These are phyloP conservation scores for Chrysochromulina tobinii DNA, from an alignment of 78 protist species.

Conservation along the genomic window DNA sequence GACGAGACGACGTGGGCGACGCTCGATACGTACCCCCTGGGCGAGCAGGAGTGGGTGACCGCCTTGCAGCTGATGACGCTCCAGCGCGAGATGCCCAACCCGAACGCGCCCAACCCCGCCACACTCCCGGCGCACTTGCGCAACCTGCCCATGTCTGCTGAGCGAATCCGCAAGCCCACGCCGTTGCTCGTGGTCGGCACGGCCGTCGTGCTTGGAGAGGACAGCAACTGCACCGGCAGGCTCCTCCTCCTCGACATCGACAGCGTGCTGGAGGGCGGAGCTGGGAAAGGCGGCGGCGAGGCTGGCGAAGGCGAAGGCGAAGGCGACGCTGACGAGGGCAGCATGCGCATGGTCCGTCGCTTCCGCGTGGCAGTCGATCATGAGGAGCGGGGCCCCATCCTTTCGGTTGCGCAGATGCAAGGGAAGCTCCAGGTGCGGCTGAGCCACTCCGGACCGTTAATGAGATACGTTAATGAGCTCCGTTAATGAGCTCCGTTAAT, in stretches of 20 bases:
- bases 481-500: too few species aligned
- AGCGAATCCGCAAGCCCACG: too few species aligned
- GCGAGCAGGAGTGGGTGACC: not conserved
- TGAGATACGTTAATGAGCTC: too few species aligned
- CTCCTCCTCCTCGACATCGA: not conserved
- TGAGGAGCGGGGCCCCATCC: not conserved
- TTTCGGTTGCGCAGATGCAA: too few species aligned
- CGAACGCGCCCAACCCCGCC: not conserved
- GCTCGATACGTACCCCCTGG: not conserved
- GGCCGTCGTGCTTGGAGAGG: not conserved
- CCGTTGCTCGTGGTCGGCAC: not conserved
- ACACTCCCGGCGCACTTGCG: too few species aligned
- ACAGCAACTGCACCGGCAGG: not conserved
- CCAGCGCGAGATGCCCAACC: not conserved
- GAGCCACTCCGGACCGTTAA: too few species aligned
- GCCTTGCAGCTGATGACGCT: not conserved
- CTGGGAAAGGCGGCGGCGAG: not conserved
- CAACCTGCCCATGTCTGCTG: too few species aligned
- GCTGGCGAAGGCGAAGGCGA: not conserved
- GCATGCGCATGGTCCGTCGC: too few species aligned
- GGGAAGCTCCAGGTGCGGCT: too few species aligned
- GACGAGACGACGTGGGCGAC: not conserved
- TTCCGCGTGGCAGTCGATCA: too few species aligned
- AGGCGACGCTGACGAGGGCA: too few species aligned
- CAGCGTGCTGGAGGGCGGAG: not conserved